phyloP scores from a whole-genome alignment of 2,329 filamentous ascomycete genomes.

The Penicillium concentricum region DNA sequence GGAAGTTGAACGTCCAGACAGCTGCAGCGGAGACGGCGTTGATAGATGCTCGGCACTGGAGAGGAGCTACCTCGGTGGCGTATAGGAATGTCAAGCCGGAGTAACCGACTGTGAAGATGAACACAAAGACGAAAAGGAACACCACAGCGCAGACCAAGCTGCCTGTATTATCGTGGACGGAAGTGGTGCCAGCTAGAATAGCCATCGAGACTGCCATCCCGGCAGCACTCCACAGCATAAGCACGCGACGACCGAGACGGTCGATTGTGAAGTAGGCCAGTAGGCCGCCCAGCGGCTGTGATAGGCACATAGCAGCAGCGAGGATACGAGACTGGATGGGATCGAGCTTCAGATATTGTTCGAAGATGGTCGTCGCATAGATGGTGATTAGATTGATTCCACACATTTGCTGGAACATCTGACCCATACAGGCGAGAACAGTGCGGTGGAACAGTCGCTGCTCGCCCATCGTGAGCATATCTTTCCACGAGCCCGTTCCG shows the following conservation, averaged over 20 bases:
- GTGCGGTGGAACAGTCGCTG: slow-evolving; percentile 37
- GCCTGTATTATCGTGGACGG: neutral
- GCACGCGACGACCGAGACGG: slow-evolving; percentile 30
- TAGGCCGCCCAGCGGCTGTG: slow-evolving; percentile 38
- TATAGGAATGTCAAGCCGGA: slow-evolving; percentile 16
- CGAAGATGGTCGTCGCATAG: slow-evolving; percentile 24
- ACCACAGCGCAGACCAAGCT: slow-evolving; percentile 13
- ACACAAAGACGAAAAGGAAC: slow-evolving; percentile 13
- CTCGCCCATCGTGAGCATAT: slow-evolving; percentile 41
- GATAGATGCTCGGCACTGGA: slow-evolving; percentile 13
- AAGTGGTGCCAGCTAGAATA: slow-evolving; percentile 5
- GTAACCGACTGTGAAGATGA: slow-evolving; percentile 17
- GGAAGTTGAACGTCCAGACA: slow-evolving; percentile 19
- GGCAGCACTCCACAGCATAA: slow-evolving; percentile 24
- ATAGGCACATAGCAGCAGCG: slow-evolving; percentile 8
- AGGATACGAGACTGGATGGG: slow-evolving; percentile 7
- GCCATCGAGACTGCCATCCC: slow-evolving; percentile 16
- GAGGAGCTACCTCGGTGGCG: slow-evolving; percentile 11
- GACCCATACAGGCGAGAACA: slow-evolving; percentile 32
- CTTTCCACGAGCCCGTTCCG: slow-evolving; percentile 32
- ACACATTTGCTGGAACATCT: slow-evolving; percentile 41
- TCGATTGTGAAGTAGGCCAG: slow-evolving; percentile 45
- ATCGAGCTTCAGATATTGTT: slow-evolving; percentile 7
- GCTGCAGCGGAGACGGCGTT: slow-evolving; percentile 14
- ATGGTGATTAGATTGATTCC: slow-evolving; percentile 40